Base-by-base conservation (phyloP, 371 early-diverging fungal species). In the Mortierella sp. region DNA sequence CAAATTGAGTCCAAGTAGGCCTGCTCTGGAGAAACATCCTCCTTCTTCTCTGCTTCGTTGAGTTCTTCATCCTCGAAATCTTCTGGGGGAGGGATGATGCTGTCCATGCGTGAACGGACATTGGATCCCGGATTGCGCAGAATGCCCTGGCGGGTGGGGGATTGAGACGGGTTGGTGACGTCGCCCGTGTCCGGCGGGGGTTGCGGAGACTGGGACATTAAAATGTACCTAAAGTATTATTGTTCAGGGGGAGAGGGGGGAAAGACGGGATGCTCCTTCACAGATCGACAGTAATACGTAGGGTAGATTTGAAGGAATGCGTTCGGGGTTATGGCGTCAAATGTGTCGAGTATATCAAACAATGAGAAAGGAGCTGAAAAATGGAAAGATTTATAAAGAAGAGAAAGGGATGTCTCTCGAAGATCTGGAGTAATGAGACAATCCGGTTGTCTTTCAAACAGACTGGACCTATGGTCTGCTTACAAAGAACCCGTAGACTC, bases 1-100 rank as follows among this genome's bases (percentile, higher is more conserved):
- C 66, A 58, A 21, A 73, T 52, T 1, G 74, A 62, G 22, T 78
- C 68, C 55, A 73, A 65, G 38, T 78, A 78, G 41, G 69, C 60
- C 41, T 78, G 48, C 2, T 77, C 78, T 4, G 65, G 65, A 0
- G 78, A 65, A 24, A 76, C 2, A 32, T 73, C 64, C 3, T 53
- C 63, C 15, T 67, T 63, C 1, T 48, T 45, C 3, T 60, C 65
- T 9, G 50, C 50, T 11, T 63, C 64, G 38, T 69, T 58, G 11
- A 69, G 28, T 2, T 70, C 64, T 5, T 70, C 67, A 13, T 77
- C 77, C 8, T 45, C 55, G 38, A 76, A 70, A 9, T 62, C 63
- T 53, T 66, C 64, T 1, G 69, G 77, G 15, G 69, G 65, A 0
- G 69, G 72, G 11, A 77, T 72, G 43, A 77, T 77, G 36, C 67